Base-by-base conservation (phyloP, 2,329 filamentous ascomycete species). In the Claviceps monticola region DNA sequence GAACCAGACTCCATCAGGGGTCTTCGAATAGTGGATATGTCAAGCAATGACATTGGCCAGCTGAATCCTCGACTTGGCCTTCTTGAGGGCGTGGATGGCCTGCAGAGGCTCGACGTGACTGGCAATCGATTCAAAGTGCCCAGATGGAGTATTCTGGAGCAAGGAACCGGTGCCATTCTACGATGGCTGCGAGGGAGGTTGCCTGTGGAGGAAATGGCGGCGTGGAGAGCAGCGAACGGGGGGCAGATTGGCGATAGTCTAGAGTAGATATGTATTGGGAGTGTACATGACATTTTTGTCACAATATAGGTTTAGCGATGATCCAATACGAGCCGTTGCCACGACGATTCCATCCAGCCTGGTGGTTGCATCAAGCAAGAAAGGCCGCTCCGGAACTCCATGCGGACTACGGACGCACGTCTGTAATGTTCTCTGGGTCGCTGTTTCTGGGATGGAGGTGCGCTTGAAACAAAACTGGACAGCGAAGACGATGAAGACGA, bases 101-200 rank as follows among this genome's bases (percentile, higher is more conserved):
- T 80, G 69, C 71, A 85, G 74, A 66, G 78, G 51, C 71, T 96
- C 9, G 84, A 95, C 47, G 84, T 95, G 4, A 79, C 79, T 29
- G 89, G 89, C 0, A 97, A 97, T 64, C 76, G 82, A 36, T 97
- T 97, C 68, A 77, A 88, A 36, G 88, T 96, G 36, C 91, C 91
- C 0, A 80, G 86, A 52, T 90, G 85, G 71, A 86, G 85, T 56
- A 78, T 95, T 6, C 70, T 97, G 47, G 86, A 91, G 54, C 86
- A 88, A 56, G 91, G 91, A 0, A 96, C 90, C 0, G 88, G 95
- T 59, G 84, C 87, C 2, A 83, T 88, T 0, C 70, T 96, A 57
- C 75, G 82, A 48, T 95, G 88, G 85, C 67, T 96, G 49, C 78
- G 86, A 54, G 85, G 88, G 29, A 78, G 84, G 51, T 84, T 95